These are phyloP conservation scores for Blastocystis sp. DNA, from an alignment of 352 stramenopile genomes.

Conservation along the genomic window DNA sequence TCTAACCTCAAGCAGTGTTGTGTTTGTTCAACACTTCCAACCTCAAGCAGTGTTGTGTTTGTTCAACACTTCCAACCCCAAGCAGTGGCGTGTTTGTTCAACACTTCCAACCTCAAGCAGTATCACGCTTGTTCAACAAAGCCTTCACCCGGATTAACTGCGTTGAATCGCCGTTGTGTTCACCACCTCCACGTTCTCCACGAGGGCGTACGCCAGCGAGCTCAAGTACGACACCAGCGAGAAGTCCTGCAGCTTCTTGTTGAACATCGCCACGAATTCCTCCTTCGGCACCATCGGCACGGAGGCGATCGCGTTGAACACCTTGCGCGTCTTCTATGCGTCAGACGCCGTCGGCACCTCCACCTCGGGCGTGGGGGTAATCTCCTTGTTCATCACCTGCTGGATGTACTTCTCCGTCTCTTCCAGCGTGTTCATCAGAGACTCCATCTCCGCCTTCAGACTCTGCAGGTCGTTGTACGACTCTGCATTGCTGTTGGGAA, in stretches of 20 bases:
- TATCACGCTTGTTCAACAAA: background rate
- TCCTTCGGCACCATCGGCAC: slow-evolving; percentile 34
- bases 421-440: slow-evolving; percentile 22
- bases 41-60: too few species aligned
- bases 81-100: background rate
- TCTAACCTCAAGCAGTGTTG: background rate
- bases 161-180: slow-evolving; percentile 14
- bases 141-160: slow-evolving; percentile 3
- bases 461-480: slow-evolving; percentile 39
- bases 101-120: slow-evolving; percentile 13
- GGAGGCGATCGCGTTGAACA: slow-evolving; percentile 51
- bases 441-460: slow-evolving; percentile 1
- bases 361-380: slow-evolving; percentile 1
- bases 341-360: background rate
- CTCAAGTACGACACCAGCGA: slow-evolving; percentile 59
- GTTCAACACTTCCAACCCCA: slow-evolving; percentile 1
- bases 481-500: slow-evolving; percentile 5
- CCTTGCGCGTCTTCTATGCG: slow-evolving; percentile 18
- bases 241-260: slow-evolving; percentile 48
- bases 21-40: background rate
- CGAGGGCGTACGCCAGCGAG: slow-evolving; percentile 1
- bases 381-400: slow-evolving; percentile 2
- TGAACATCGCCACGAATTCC: slow-evolving; percentile 51
- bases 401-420: slow-evolving; percentile 38
- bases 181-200: slow-evolving; percentile 56